Base-by-base conservation (phyloP, 352 stramenopile species). In the Phytophthora hybrid region DNA sequence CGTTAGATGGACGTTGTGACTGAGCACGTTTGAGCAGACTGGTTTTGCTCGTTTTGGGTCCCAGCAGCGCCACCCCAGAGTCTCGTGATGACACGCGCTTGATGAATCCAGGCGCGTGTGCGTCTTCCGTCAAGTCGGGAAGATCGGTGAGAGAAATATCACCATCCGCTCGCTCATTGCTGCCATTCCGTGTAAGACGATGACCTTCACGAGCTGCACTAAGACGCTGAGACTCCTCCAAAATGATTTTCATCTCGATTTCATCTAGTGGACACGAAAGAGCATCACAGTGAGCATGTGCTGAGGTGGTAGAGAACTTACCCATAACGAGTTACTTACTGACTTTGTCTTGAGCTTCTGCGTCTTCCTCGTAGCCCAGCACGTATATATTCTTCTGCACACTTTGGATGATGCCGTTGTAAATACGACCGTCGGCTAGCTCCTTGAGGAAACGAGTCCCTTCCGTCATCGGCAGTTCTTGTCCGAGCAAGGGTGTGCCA, bases 231-330 rank as follows among this genome's bases (percentile, higher is more conserved):
- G 85, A 92, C 37, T 93, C 87, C 52, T 93, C 82, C 29, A 93
- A 64, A 29, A 93, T 82, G 37, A 92, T 93, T 57, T 86, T 87
- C 87, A 93, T 92, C 59, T 93, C 87, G 39, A 93, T 92, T 52
- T 91, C 86, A 46, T 88, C 86, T 88, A 54, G n/a, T 19, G 16
- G 18, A 8, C 13, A 19, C 41, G 16, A 9, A 56, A 62, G 39
- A 55, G 14, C 29, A 34, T 53, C 18, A 37, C 14, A 0, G 16
- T 61, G 46, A 55, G 19, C 3, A 60, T 13, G 37, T 57, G n/a
- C 16, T 56, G 57, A 44, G 41, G 13, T n/a, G 29, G 29, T 31
- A 31, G 29, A 31, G 29, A 21, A 57, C 7, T 51, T 21, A 37
- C 6, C 5, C 26, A n/a, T 2, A 4, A 26, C n/a, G 46, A 11